Base-by-base conservation (phyloP, 2,329 filamentous ascomycete genomes). In the Pezicula neosporulosa region DNA sequence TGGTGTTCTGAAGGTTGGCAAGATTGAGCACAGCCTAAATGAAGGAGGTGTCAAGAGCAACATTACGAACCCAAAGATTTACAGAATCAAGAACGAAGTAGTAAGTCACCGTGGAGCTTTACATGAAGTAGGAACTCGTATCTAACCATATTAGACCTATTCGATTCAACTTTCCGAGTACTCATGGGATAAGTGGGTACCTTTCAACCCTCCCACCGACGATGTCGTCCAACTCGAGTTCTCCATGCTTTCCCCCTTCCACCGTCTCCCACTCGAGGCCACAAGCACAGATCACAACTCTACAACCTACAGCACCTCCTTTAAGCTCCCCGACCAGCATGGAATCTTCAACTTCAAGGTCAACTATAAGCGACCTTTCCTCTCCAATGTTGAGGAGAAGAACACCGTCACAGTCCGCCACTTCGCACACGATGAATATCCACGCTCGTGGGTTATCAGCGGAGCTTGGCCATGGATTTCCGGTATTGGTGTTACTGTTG, bases 261-360 rank as follows among this genome's bases (percentile, higher is more conserved):
- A 97, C 75, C 92, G 94, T 39, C 80, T 97, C 33, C 77, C 84
- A 53, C 84, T 99, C 30, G 63, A 74, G 8, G 80, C 82, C 13
- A 69, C 76, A 9, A 70, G 72, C 30, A 77, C 76, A 24, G 86
- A 84, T 1, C 70, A 77, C 49, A 85, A 89, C 62, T 83, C 85
- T 57, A 86, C 89, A 46, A 79, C 88, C 55, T 99, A 86, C 76
- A 79, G 80, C 56, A 79, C 82, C 43, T 79, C 82, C 21, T 97
- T 99, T 73, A 87, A 79, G 57, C 81, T 93, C 4, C 94, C 94
- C 4, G 94, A 99, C 69, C 94, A 99, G 73, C 94, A 99, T 75
- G 94, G 94, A 67, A 97, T 99, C 73, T 99, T 97, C 81, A 96
- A 96, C 75, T 97, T 99, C 81, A 84, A 86, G 67, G 81, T 97